A percentile compares a stretch with the other conserved stretches of the same genome.
Evolutionary conservation across 345 rosid genomes (phyloP).

Genomic region (Mercurialis annua): DNA sequence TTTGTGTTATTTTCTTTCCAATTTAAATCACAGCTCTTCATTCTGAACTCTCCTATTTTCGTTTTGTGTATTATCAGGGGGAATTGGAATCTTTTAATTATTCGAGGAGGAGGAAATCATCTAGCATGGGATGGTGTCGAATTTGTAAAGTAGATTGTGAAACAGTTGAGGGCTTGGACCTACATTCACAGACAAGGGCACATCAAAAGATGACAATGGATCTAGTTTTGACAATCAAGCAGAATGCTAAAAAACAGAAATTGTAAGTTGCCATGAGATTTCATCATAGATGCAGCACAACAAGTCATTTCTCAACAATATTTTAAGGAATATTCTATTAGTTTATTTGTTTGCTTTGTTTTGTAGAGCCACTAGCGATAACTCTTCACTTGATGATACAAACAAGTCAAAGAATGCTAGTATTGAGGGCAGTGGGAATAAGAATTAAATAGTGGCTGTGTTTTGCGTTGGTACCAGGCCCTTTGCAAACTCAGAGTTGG

Average conservation of each 20-base stretch:
- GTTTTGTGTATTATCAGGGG: conserved; percentile 35
- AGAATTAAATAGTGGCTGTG: conserved; percentile 31
- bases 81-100: conserved; percentile 45
- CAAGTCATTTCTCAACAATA: conserved; percentile 1
- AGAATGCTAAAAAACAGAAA: conserved; percentile 70
- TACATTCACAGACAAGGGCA: conserved; percentile 69
- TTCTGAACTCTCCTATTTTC: neutral
- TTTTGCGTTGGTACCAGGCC: conserved; percentile 15
- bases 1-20: neutral
- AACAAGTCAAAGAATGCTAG: conserved; percentile 38
- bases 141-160: conserved; percentile 77
- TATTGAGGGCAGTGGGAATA: conserved; percentile 46
- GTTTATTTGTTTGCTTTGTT: conserved; percentile 13
- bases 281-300: conserved; percentile 3
- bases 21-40: neutral
- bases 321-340: conserved; percentile 4
- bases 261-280: conserved; percentile 33
- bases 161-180: conserved; percentile 64
- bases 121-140: conserved; percentile 72
- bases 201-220: conserved; percentile 76
- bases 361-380: conserved; percentile 41
- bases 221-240: conserved; percentile 52
- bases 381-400: conserved; percentile 39
- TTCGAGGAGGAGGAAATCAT: conserved; percentile 49
- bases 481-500: conserved; percentile 23